Conservation (phyloP, 2,329 filamentous ascomycete species). For the Beauveria rudraprayagi region DNA sequence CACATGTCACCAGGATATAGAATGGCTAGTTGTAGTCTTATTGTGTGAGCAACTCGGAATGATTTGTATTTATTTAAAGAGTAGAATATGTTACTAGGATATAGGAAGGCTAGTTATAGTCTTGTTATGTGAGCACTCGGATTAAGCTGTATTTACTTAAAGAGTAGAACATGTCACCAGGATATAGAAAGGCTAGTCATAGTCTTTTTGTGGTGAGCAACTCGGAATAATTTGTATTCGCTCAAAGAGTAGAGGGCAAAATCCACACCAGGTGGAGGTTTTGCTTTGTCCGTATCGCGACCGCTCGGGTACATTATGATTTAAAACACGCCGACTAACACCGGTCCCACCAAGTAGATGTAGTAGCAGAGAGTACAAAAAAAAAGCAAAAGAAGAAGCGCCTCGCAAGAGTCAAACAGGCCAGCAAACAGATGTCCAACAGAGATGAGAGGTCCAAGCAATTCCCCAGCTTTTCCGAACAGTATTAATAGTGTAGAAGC, state of each 20-base stretch:
- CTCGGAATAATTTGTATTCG: not conserved
- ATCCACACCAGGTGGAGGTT: not conserved
- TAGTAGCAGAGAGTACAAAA: not conserved
- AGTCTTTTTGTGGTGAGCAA: not conserved
- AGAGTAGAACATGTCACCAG: not conserved
- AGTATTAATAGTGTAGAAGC: too few relatives aligned
- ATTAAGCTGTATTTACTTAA: not conserved
- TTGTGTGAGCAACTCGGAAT: not conserved
- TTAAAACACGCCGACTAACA: not conserved
- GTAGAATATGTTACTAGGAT: not conserved
- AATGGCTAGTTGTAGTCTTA: not conserved
- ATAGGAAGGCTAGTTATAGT: not conserved
- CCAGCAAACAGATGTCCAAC: not conserved
- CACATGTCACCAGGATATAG: not conserved
- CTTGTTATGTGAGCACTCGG: not conserved
- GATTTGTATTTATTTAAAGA: not conserved
- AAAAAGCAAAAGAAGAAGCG: not conserved
- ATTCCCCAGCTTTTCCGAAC: not conserved
- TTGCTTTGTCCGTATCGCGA: not conserved
- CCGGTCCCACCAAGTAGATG: not conserved
- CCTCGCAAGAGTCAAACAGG: conserved; percentile 9
- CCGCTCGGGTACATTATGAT: not conserved
- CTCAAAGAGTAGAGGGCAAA: not conserved
- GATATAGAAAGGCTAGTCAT: not conserved
- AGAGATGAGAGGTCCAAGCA: not conserved